phyloP scores from a whole-genome alignment of 2,329 filamentous ascomycete genomes.

The Aspergillus bombycis region DNA sequence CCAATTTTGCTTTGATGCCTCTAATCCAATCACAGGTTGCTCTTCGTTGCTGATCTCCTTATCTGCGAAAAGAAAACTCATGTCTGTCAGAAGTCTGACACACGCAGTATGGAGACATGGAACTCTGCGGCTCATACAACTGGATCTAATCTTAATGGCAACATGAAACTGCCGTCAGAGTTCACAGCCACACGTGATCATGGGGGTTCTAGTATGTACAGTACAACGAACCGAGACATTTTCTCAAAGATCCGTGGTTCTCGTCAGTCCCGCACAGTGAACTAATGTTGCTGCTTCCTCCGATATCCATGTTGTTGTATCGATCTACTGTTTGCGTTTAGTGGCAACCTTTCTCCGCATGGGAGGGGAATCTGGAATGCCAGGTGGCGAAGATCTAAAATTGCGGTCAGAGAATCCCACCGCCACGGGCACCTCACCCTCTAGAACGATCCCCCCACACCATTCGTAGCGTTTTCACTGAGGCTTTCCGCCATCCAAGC shows the following conservation, averaged over 20 bases:
- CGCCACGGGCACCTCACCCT: constrained; percentile 19
- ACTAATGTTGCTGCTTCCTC: not conserved
- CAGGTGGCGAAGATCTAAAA: constrained; percentile 26
- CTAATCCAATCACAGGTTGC: constrained; percentile 4
- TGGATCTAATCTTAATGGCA: not conserved
- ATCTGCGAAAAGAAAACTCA: constrained; percentile 2
- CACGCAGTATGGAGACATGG: constrained; percentile 11
- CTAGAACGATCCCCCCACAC: constrained; percentile 13
- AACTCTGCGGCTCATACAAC: not conserved
- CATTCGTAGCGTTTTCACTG: not conserved
- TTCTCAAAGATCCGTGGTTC: not conserved
- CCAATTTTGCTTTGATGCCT: not conserved
- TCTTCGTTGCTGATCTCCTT: not conserved
- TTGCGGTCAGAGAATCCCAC: constrained; percentile 31
- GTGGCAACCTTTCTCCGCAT: constrained; percentile 13
- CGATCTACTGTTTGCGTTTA: constrained; percentile 7
- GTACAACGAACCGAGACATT: not conserved
- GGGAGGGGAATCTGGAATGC: constrained; percentile 12
- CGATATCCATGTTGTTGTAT: constrained; percentile 1
- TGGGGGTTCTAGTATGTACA: not conserved
- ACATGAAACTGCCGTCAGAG: not conserved
- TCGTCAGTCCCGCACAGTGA: not conserved
- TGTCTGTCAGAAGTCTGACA: constrained; percentile 11
- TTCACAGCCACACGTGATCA: constrained; percentile 8
- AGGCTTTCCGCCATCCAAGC: constrained; percentile 1